A percentile compares a stretch with the other conserved stretches of the same genome.
Evolutionary conservation across 139 green algal genomes (phyloP).

Genomic region (Coelastrella sp.): DNA sequence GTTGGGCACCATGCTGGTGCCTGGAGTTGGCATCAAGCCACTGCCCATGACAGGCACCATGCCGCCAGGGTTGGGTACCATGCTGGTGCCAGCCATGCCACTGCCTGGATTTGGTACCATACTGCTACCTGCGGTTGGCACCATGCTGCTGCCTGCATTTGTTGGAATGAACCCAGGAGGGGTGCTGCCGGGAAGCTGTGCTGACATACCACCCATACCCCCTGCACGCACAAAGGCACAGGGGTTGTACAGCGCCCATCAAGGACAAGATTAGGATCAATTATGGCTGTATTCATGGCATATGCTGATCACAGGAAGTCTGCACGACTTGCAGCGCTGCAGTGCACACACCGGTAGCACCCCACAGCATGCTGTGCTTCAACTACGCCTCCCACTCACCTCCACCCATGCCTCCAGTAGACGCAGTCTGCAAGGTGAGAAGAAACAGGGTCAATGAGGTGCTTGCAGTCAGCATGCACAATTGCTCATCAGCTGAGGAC

Average conservation of each 20-base stretch:
- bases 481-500: background rate
- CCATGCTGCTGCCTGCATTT: conserved; percentile 38
- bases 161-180: conserved; percentile 14
- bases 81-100: conserved; percentile 33
- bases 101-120: conserved; percentile 38
- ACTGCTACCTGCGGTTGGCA: conserved; percentile 5
- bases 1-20: conserved; percentile 29
- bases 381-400: background rate
- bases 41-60: conserved; percentile 30
- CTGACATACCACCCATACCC: background rate
- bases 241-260: background rate
- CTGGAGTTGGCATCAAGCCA: conserved; percentile 49
- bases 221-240: background rate
- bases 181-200: conserved; percentile 3
- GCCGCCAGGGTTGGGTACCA: background rate
- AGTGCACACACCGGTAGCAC: too few relatives aligned
- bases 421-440: conserved; percentile 18
- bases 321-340: too few relatives aligned
- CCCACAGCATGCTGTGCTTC: background rate
- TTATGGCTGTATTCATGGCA: too few relatives aligned
- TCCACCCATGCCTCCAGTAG: conserved; percentile 18
- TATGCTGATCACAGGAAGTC: too few relatives aligned
- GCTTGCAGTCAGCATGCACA: background rate
- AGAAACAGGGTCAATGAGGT: background rate
- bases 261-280: background rate